Base-by-base conservation (phyloP, 1,284 basidiomycete species). In the Irpex rosettiformis region DNA sequence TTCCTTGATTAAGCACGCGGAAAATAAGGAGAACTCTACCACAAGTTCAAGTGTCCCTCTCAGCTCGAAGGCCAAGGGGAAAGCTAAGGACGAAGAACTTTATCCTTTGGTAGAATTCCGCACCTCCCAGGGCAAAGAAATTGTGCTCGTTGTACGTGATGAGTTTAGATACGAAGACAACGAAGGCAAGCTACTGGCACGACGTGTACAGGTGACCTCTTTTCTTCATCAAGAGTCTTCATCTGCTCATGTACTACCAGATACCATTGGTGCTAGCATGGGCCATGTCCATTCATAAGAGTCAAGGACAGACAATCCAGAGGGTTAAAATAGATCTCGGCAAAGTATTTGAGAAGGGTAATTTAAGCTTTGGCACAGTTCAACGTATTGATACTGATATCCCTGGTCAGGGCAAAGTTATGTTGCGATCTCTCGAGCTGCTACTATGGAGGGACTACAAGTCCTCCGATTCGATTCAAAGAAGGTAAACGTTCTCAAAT, bases 241-340 rank as follows among this genome's bases (percentile, higher is more conserved):
- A n/a, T n/a, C n/a, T n/a, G n/a, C n/a, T n/a, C n/a, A 16, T 33
- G 30, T 33, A 16, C 3, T 7, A 5, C 18, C 58, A 83, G 89
- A 72, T 94, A 1, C 93, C 91, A 0, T 74, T 96, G 30, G 93
- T 95, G 59, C 80, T 94, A n/a, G 84, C 92, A 0, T 95, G 92
- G 93, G 93, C 93, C 0, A 92, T 94, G 88, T 94, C 91, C 55
- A 97, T 97, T 56, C 95, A 98, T 72, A 97, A 98, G 73, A 91
- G 90, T 30, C 94, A 96, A 71, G 93, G 93, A 1, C 93, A 95
- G 73, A 96, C 91, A 0, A 78, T 96, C 18, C 88, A 94, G 57
- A 81, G 90, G 22, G 92, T 96, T 56, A 93, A 88, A 71, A 85
- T 94, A 43, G 91, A 94, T 68, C 75, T 94, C 24, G 83, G 81